These are phyloP conservation scores for Flaveria sonorensis DNA, from an alignment of 129 eudicot genomes.

Conservation along the genomic window DNA sequence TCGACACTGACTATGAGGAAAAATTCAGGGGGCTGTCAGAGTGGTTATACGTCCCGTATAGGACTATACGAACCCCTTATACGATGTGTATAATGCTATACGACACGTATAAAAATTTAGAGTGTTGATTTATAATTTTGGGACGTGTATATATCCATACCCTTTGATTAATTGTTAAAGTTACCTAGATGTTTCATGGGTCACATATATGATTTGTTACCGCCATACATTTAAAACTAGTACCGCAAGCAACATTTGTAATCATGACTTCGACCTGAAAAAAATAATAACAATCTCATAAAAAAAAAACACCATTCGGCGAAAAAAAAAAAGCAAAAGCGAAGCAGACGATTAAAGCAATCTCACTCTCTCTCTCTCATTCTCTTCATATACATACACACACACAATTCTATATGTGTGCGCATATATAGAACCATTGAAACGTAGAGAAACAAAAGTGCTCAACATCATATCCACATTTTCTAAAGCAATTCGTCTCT, in stretches of 20 bases:
- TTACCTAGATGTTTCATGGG: too few species aligned
- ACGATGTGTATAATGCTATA: too few species aligned
- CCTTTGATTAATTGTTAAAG: too few species aligned
- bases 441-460: slow-evolving; percentile 28
- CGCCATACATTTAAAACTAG: slow-evolving; percentile 4
- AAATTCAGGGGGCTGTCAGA: too few species aligned
- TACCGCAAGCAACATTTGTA: slow-evolving; percentile 35
- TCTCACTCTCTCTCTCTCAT: slow-evolving; percentile 15
- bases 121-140: too few species aligned
- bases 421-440: slow-evolving; percentile 1
- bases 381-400: neutral
- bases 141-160: too few species aligned
- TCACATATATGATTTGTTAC: too few species aligned
- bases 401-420: neutral
- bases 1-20: too few species aligned
- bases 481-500: slow-evolving; percentile 29
- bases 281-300: neutral
- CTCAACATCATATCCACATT: slow-evolving; percentile 18
- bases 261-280: slow-evolving; percentile 35
- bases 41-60: too few species aligned
- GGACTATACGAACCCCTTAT: too few species aligned
- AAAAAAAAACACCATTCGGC: slow-evolving; percentile 30
- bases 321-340: slow-evolving; percentile 36
- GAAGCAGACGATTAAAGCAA: slow-evolving; percentile 40
- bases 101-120: too few species aligned